Conservation (phyloP, 768 basidiomycete genomes). For the Zangia roseola region DNA sequence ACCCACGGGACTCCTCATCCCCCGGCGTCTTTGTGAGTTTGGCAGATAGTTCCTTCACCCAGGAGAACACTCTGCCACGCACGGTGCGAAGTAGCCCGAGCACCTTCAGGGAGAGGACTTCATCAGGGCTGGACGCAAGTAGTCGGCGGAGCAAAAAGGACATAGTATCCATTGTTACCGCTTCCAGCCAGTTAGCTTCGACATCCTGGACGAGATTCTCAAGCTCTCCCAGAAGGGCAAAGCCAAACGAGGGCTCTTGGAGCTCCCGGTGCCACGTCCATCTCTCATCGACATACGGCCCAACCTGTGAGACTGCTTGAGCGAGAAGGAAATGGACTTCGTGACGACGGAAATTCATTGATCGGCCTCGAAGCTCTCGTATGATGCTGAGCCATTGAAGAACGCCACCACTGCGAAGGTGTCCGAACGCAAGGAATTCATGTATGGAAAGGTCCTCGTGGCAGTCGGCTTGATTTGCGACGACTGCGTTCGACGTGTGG, state of each 20-base stretch:
- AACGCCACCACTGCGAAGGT: conserved; percentile 42
- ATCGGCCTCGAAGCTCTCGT: conserved; percentile 37
- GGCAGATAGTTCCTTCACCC: conserved; percentile 35
- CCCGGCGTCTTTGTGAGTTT: conserved; percentile 12
- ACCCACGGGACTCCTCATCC: conserved; percentile 1
- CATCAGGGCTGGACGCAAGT: conserved; percentile 23
- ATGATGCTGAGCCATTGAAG: conserved; percentile 54
- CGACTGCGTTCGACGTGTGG: conserved; percentile 40
- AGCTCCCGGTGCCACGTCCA: conserved; percentile 43
- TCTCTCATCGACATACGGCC: conserved; percentile 20
- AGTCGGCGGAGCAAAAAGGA: conserved; percentile 36
- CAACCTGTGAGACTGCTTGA: conserved; percentile 46
- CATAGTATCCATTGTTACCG: conserved; percentile 30
- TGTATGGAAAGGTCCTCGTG: conserved; percentile 40
- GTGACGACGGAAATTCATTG: conserved; percentile 36
- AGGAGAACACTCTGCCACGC: conserved; percentile 32
- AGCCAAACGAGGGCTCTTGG: conserved; percentile 29
- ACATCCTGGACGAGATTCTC: conserved; percentile 32
- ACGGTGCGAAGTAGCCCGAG: conserved; percentile 28
- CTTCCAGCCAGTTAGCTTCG: conserved; percentile 41
- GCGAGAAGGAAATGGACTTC: conserved; percentile 42
- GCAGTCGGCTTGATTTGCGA: conserved; percentile 44
- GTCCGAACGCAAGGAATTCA: conserved; percentile 43
- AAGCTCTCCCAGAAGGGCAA: conserved; percentile 34
- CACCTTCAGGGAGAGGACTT: conserved; percentile 15